Evolutionary conservation across 2,329 filamentous ascomycete genomes (phyloP).

Genomic region (Davidsoniella australis): DNA sequence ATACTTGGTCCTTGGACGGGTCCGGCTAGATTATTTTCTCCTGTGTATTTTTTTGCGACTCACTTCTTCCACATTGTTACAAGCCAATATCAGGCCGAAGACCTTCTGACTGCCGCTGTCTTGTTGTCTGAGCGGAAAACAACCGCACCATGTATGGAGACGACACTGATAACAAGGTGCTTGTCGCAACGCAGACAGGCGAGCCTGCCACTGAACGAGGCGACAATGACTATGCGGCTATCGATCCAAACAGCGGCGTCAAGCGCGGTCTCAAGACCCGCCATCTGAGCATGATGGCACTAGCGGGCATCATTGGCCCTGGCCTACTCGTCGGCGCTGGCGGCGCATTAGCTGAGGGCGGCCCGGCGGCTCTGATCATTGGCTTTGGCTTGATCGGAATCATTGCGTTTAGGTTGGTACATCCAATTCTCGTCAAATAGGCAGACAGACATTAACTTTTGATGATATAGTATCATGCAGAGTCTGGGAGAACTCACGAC

Average conservation of each 20-base stretch:
- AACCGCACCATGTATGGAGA: not conserved
- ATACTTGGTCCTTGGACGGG: too few species aligned
- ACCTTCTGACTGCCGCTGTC: too few species aligned
- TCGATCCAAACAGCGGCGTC: conserved; percentile 47
- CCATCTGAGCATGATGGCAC: conserved; percentile 48
- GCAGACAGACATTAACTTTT: not conserved
- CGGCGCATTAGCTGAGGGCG: conserved; percentile 48
- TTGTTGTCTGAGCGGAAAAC: too few species aligned
- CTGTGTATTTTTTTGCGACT: too few species aligned
- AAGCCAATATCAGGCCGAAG: too few species aligned
- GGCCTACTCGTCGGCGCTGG: conserved; percentile 57
- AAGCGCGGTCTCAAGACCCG: conserved; percentile 53
- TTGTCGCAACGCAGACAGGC: not conserved
- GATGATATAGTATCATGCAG: conserved; percentile 39
- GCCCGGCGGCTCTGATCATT: conserved; percentile 55
- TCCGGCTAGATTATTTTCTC: too few species aligned
- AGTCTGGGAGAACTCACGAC: conserved; percentile 59
- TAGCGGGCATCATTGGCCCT: conserved; percentile 48
- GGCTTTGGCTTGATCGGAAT: conserved; percentile 52
- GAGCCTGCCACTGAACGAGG: conserved; percentile 20
- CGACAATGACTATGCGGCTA: conserved; percentile 26
- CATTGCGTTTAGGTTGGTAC: conserved; percentile 13
- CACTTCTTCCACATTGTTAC: too few species aligned
- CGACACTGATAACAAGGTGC: conserved; percentile 1
- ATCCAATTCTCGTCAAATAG: too few species aligned